phyloP scores from a whole-genome alignment of 495 filamentous ascomycete genomes.

The Penicillium riverlandense region DNA sequence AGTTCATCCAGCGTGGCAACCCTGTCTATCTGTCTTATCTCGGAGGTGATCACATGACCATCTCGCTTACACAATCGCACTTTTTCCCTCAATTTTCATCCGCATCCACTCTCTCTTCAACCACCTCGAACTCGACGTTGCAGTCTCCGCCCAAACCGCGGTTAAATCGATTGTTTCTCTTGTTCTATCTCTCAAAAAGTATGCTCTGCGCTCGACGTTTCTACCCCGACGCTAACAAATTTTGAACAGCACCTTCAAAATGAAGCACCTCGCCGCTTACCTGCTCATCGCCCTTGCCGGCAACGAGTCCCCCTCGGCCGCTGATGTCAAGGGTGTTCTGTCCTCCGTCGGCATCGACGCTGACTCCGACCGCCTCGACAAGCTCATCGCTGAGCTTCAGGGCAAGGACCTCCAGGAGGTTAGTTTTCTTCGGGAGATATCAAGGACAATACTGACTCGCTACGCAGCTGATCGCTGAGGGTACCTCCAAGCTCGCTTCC shows the following conservation, averaged over 20 bases:
- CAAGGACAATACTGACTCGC: constrained; percentile 12
- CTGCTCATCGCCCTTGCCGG: constrained; percentile 91
- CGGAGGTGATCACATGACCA: not conserved
- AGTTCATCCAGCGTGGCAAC: too few species aligned
- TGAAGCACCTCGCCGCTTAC: constrained; percentile 99
- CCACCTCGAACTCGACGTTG: constrained; percentile 62
- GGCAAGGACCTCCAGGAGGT: constrained; percentile 98
- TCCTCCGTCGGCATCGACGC: constrained; percentile 92
- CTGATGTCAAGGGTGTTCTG: constrained; percentile 87
- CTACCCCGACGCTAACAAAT: not conserved
- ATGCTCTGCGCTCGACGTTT: constrained; percentile 7
- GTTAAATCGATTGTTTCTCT: constrained; percentile 95
- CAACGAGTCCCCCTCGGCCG: constrained; percentile 81
- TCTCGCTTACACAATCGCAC: constrained; percentile 39
- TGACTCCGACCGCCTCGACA: constrained; percentile 76
- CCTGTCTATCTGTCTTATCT: too few species aligned
- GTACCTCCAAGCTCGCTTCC: constrained; percentile 89
- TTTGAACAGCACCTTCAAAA: constrained; percentile 51
- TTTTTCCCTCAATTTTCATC: constrained; percentile 32
- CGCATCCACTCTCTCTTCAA: constrained; percentile 15
- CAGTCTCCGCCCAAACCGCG: constrained; percentile 80
- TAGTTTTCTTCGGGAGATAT: constrained; percentile 15
- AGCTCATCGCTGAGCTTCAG: constrained; percentile 83
- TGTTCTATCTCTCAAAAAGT: constrained; percentile 49
- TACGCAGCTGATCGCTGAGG: constrained; percentile 80